phyloP scores from a whole-genome alignment of 2,329 filamentous ascomycete species.

The Pseudocercospora fuligena region DNA sequence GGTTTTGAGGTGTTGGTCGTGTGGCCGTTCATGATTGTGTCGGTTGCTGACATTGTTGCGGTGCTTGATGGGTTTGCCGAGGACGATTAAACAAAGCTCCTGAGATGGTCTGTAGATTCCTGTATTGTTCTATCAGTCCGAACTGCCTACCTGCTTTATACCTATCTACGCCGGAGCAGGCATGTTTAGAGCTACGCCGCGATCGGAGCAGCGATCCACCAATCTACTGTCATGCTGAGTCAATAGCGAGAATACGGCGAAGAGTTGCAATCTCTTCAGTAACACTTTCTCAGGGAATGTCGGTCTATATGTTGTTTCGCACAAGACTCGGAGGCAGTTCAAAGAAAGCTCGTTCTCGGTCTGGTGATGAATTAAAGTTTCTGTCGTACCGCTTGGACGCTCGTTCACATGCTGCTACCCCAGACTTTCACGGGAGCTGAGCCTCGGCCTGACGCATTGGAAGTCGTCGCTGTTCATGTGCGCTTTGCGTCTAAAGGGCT shows the following conservation, averaged over 20 bases:
- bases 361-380: constrained; percentile 3
- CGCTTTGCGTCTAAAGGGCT: constrained; percentile 3
- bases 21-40: constrained; percentile 30
- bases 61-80: background rate
- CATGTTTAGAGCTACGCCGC: constrained; percentile 6
- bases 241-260: background rate
- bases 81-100: background rate
- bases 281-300: background rate
- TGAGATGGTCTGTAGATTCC: background rate
- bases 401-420: constrained; percentile 22
- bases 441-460: constrained; percentile 10
- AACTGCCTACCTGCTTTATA: constrained; percentile 9
- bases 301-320: constrained; percentile 10
- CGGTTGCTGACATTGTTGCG: constrained; percentile 12
- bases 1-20: constrained; percentile 18
- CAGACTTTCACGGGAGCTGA: constrained; percentile 12
- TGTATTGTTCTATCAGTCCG: background rate
- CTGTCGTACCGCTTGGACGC: constrained; percentile 13
- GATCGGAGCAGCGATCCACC: constrained; percentile 12
- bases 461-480: constrained; percentile 20
- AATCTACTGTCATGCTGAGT: constrained; percentile 8
- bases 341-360: background rate
- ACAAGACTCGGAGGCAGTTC: constrained; percentile 5
- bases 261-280: background rate
- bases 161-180: constrained; percentile 9